Base-by-base conservation (phyloP, 1,139 yeast genomes). In the Kodamaea derodonti region DNA sequence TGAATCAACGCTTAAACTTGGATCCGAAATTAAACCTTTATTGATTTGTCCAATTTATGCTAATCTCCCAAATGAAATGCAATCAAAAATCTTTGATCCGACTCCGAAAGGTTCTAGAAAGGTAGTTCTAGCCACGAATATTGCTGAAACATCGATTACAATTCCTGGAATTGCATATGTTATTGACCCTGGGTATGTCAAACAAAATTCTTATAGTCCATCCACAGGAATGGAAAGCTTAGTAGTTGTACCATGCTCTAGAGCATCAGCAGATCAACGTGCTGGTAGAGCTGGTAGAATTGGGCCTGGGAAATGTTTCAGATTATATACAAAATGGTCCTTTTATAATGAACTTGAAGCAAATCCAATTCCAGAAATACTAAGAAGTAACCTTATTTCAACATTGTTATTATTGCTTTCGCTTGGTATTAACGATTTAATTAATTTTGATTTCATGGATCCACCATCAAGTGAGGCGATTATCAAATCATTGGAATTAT, bases 231-330 rank as follows among this genome's bases (percentile, higher is more conserved):
- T 92, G 90, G 97, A 90, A 49, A 81, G 87, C 39, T 68, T 94
- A 41, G 82, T 83, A 11, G 88, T 87, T 1, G 78, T 78, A 0
- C 92, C 95, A 0, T 87, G 96, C 45, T 90, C 97, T 0, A 74
- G 84, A 42, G 98, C 98, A 0, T 86, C 95, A 24, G 97, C 97
- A 0, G 90, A 88, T 45, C 99, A 92, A 61, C 66, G 99, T 42
- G 94, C 96, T 1, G 98, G 98, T 37, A 76, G 98, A 61, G 98
- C 97, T 0, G 98, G 98, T 6, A 80, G 98, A 65, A 85, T 88
- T 4, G 95, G 95, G 0, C 95, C 97, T 0, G 98, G 98, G 0
- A 88, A 87, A 54, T 92, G 98, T 54, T 94, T 82, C 54, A 61
- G 98, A 32, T 62, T 94, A 16, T 92, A 75, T 53, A 90, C 98